Evolutionary conservation across 202 grass and related monocot species (phyloP), one percentile per base, ranked within the genome.

Genomic region (Saccharum hybrid): DNA sequence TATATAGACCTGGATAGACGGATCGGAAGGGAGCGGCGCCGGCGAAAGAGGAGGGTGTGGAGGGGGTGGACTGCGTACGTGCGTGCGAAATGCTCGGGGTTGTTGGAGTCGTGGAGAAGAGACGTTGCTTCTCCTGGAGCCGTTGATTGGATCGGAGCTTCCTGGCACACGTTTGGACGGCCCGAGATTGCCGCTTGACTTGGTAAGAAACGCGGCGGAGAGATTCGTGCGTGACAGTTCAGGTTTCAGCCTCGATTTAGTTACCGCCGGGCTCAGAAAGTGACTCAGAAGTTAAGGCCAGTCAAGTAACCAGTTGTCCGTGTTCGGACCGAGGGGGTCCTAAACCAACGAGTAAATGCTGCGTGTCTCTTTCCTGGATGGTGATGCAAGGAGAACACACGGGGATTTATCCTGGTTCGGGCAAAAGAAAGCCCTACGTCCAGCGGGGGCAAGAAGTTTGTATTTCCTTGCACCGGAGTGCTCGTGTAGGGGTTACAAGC

Each of bases 1-100:
- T 78, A 88, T 83, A 78, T 86, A 86, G 83, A 23, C 2, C 46
- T 8, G 3, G 51, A 56, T 7, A 8, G 51, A 56, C 51, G 54
- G 54, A 59, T 59, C n/a, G 54, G 54, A 59, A 59, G 54, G 23
- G 57, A 28, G 42, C 52, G 74, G 66, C 85, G 65, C 31, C 72
- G 73, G 33, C 34, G 66, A 23, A 84, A 81, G 40, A 12, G 4
- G 33, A 22, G 28, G 40, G 16, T 8, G 43, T 21, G 49, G 10
- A 21, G 69, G 39, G 12, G 46, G n/a, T 64, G 62, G 62, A 31
- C 5, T 30, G 61, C 31, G 34, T 26, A 19, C 22, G 16, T 48
- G 18, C 28, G 36, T 71, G 77, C 76, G 62, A 40, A 59, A 37
- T 74, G 45, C 36, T 15, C 8, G 8, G 45, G 61, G 42, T 21